Conservation (phyloP, 2,329 filamentous ascomycete species). For the Monosporascus ibericus region DNA sequence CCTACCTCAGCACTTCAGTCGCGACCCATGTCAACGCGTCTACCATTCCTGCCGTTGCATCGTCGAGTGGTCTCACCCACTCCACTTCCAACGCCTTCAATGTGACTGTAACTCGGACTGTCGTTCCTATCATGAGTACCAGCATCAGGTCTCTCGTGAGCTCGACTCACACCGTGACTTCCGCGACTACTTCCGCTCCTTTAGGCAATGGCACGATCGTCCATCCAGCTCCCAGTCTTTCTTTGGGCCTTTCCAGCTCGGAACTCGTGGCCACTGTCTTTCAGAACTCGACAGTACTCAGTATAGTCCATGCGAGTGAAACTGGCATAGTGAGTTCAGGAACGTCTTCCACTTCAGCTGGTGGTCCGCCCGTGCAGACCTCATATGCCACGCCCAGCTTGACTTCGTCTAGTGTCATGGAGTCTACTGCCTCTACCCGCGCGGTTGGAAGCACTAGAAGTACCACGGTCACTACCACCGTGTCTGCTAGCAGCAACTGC, state of each 20-base stretch:
- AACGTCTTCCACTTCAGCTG: background rate
- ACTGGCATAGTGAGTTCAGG: background rate
- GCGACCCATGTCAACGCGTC: background rate
- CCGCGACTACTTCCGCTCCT: background rate
- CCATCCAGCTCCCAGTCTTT: background rate
- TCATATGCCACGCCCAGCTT: background rate
- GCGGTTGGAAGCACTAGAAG: background rate
- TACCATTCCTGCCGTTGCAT: background rate
- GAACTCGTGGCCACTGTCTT: background rate
- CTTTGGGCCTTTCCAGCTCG: background rate
- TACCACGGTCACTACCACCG: background rate
- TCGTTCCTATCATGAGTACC: background rate
- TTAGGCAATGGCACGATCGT: background rate
- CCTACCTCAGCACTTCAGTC: background rate
- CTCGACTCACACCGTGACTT: background rate
- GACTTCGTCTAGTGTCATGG: background rate
- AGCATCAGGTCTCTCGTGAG: background rate
- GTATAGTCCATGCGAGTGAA: background rate
- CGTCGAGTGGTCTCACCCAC: background rate
- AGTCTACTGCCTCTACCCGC: background rate
- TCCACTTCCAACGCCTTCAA: background rate
- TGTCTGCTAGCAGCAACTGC: background rate
- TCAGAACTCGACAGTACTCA: background rate
- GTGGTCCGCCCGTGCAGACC: background rate
- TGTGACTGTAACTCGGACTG: background rate